Evolutionary conservation across 1,284 basidiomycete genomes (phyloP).

Genomic region (Leccinum holopus): DNA sequence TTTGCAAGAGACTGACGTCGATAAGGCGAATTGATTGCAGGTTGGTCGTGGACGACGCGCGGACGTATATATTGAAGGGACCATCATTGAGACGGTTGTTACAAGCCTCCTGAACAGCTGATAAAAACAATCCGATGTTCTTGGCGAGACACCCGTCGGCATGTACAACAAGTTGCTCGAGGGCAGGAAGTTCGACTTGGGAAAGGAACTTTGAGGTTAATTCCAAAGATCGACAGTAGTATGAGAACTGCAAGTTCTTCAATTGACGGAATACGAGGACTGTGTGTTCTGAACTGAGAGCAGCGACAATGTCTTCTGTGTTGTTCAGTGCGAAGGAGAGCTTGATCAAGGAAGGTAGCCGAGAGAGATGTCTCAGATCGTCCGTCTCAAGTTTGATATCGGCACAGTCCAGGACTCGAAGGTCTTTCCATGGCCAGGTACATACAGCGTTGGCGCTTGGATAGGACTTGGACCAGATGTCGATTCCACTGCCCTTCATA

Average conservation of each 20-base stretch:
- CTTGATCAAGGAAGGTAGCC: not conserved
- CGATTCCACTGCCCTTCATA: not conserved
- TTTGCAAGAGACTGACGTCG: not conserved
- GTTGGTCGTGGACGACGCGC: too few relatives aligned
- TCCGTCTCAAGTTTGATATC: not conserved
- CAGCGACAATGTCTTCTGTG: not conserved
- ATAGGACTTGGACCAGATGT: not conserved
- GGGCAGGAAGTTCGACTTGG: not conserved
- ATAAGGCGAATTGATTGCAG: not conserved
- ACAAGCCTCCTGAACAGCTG: not conserved
- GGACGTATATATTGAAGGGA: too few relatives aligned
- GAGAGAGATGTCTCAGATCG: not conserved
- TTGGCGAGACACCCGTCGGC: not conserved
- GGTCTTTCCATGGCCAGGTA: not conserved
- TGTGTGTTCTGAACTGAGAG: not conserved
- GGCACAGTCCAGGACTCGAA: not conserved
- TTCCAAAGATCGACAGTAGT: not conserved
- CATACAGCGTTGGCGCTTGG: not conserved
- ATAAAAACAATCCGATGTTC: not conserved
- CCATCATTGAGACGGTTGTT: too few relatives aligned
- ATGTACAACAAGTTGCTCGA: not conserved
- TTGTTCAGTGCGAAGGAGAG: not conserved
- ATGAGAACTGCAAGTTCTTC: not conserved
- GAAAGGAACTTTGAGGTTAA: not conserved
- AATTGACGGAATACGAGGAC: not conserved